phyloP scores from a whole-genome alignment of 2,329 filamentous ascomycete species.

The Aspergillus spinulosporus region DNA sequence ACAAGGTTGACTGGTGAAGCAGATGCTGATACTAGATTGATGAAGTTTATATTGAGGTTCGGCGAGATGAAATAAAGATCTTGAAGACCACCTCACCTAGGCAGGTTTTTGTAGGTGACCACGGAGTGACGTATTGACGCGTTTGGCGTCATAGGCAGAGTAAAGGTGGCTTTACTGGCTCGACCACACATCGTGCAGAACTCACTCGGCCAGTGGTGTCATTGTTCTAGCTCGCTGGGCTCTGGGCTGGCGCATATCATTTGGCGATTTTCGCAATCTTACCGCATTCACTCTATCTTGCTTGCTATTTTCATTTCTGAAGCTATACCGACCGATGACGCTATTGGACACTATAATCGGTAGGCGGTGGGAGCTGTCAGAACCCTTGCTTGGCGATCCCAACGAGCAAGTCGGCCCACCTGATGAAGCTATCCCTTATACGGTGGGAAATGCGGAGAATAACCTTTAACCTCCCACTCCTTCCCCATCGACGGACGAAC shows the following conservation, averaged over 20 bases:
- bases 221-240: neutral
- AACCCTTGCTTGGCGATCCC: neutral
- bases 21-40: too few species aligned
- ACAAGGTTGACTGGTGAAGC: too few species aligned
- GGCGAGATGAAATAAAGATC: neutral
- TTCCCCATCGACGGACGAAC: constrained; percentile 2
- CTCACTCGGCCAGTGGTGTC: constrained; percentile 3
- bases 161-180: constrained; percentile 9
- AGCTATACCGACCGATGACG: constrained; percentile 7
- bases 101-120: constrained; percentile 26
- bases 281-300: neutral
- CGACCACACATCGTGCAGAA: constrained; percentile 6
- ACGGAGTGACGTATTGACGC: constrained; percentile 34
- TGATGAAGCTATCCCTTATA: constrained; percentile 7
- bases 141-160: constrained; percentile 24
- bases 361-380: neutral
- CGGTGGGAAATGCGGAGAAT: constrained; percentile 7
- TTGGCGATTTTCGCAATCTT: neutral
- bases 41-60: neutral
- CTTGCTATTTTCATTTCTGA: neutral
- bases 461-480: neutral
- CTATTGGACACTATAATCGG: neutral
- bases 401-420: neutral
- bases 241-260: neutral
- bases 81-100: too few species aligned